Evolutionary conservation across 768 basidiomycete species (phyloP), one percentile per base, ranked within the genome.

Genomic region (Russula virescens): DNA sequence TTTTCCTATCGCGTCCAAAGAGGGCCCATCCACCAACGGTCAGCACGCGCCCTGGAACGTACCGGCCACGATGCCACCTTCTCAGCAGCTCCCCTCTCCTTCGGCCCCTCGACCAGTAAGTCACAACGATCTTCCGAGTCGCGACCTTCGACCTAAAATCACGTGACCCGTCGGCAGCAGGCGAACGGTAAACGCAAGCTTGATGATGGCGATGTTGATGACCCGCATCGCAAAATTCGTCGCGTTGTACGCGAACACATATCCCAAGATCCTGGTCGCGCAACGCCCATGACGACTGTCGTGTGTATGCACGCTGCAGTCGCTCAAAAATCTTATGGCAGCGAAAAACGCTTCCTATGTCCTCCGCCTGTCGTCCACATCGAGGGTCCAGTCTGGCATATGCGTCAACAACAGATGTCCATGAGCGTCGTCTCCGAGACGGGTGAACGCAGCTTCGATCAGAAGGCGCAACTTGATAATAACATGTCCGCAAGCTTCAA

Each of bases 301-400:
- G 84, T 92, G 64, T 93, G 90, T 68, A 80, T 94, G 57, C 94
- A 96, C 70, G 92, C 94, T 26, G 91, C 91, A 35, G 92, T 94
- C 55, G 94, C 92, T 1, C 94, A 97, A 77, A 97, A 97, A 77
- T 94, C 92, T 13, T 97, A 97, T 72, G 92, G 92, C 55, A 92
- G 88, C 73, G 94, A 97, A 77, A 94, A 95, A 74, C 88, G 94
- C 61, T 94, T 95, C 72, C 82, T 98, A 42, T 93, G 91, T 70
- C 94, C 94, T 10, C 94, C 94, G 3, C 94, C 94, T 10, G 84
- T 96, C 61, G 91, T 98, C 34, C 90, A 92, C 68, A 91, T 95
- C 66, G 90, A 93, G 69, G 92, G 93, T 21, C 90, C 94, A 2
- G 85, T 88, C 43, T 86, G 87, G 84, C 88, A 89, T 65, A 87